Conservation (phyloP, 768 basidiomycete species). For the Russula olivacea region DNA sequence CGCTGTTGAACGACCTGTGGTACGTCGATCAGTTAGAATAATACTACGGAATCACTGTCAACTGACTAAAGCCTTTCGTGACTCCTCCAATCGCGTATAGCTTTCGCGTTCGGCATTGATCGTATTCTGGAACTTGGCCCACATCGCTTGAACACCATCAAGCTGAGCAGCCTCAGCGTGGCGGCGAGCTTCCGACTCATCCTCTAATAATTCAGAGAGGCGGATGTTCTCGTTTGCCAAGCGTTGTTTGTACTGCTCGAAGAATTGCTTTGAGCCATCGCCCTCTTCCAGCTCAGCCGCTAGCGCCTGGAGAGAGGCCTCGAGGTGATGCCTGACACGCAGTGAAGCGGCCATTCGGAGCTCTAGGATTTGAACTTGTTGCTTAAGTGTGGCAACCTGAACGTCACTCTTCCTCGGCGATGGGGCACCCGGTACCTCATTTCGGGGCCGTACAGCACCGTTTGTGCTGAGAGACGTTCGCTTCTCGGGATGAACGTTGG, state of each 20-base stretch:
- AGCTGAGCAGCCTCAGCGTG: conserved; percentile 57
- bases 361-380: conserved; percentile 63
- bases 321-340: conserved; percentile 59
- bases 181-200: conserved; percentile 58
- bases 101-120: conserved; percentile 56
- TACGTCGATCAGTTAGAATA: conserved; percentile 1
- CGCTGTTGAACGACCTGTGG: conserved; percentile 60
- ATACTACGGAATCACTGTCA: background rate
- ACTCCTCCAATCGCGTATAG: conserved; percentile 61
- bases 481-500: conserved; percentile 47
- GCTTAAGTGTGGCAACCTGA: conserved; percentile 46
- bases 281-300: conserved; percentile 55
- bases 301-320: conserved; percentile 52
- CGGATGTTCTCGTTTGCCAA: conserved; percentile 52
- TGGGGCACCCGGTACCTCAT: conserved; percentile 35
- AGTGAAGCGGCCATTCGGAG: conserved; percentile 64
- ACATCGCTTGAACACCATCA: conserved; percentile 58
- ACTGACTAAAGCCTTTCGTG: conserved; percentile 61
- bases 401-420: conserved; percentile 41
- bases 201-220: conserved; percentile 50
- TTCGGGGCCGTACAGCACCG: conserved; percentile 34
- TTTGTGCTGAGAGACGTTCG: conserved; percentile 30
- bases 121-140: conserved; percentile 57
- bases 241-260: conserved; percentile 51
- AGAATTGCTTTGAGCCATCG: conserved; percentile 59